Evolutionary conservation across 2,329 filamentous ascomycete species (phyloP).

Genomic region (Lomentospora prolificans): DNA sequence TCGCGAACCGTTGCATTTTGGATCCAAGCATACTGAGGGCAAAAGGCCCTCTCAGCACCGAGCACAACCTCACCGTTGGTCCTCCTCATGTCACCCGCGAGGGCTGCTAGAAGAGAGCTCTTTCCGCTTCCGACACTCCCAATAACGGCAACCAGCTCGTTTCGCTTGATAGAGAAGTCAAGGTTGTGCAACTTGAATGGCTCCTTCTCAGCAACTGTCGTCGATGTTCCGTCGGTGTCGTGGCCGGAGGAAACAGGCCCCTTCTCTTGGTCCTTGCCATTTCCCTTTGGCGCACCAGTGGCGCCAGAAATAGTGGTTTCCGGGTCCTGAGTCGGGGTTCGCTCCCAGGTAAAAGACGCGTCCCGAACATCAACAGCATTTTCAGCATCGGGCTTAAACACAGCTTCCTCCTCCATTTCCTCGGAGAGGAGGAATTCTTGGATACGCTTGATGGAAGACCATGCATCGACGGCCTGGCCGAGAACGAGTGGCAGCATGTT

Average conservation of each 20-base stretch:
- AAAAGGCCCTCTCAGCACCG: conserved; percentile 77
- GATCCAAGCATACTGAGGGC: conserved; percentile 96
- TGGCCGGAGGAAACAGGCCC: conserved; percentile 27
- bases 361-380: conserved; percentile 62
- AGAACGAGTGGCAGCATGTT: conserved; percentile 84
- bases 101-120: conserved; percentile 74
- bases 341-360: conserved; percentile 84
- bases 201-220: conserved; percentile 46
- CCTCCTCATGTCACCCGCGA: conserved; percentile 90
- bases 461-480: conserved; percentile 82
- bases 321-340: conserved; percentile 44
- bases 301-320: conserved; percentile 31
- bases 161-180: conserved; percentile 57
- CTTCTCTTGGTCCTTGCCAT: conserved; percentile 32
- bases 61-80: conserved; percentile 64
- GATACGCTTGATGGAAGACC: conserved; percentile 73
- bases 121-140: conserved; percentile 86
- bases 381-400: conserved; percentile 44
- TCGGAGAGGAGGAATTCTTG: conserved; percentile 82
- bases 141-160: conserved; percentile 78
- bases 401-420: conserved; percentile 66
- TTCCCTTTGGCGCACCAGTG: conserved; percentile 23
- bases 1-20: conserved; percentile 81
- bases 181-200: conserved; percentile 66
- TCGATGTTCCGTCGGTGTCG: conserved; percentile 40